Conservation (phyloP, 1,284 basidiomycete genomes). For the Irpex rosettiformis region DNA sequence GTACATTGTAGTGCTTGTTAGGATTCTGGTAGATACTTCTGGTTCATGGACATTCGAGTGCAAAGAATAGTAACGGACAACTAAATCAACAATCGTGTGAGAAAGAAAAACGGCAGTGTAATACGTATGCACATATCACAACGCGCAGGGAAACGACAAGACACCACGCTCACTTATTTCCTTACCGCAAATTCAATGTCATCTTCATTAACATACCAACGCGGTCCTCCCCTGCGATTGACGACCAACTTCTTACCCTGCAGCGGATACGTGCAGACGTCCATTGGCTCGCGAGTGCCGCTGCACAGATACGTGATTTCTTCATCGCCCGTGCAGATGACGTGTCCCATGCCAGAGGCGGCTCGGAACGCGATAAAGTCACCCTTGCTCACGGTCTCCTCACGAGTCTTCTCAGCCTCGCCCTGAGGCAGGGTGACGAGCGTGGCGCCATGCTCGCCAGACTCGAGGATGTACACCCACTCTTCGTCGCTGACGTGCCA, state of each 20-base stretch:
- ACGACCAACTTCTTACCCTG: conserved; percentile 15
- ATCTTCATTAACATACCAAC: not conserved
- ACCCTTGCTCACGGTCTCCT: conserved; percentile 20
- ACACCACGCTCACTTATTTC: not conserved
- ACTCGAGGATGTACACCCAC: conserved; percentile 28
- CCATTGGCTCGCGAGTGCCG: conserved; percentile 22
- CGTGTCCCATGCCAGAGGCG: conserved; percentile 17
- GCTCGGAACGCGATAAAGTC: conserved; percentile 29
- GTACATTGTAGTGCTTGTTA: not conserved
- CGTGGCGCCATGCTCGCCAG: conserved; percentile 18
- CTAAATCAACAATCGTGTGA: not conserved
- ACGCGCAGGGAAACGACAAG: too few species aligned
- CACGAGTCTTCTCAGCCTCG: conserved; percentile 13
- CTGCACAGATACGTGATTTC: conserved; percentile 26
- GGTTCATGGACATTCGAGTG: not conserved
- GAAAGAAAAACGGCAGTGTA: not conserved
- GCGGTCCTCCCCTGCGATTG: conserved; percentile 7
- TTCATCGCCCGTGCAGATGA: conserved; percentile 17
- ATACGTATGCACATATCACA: not conserved
- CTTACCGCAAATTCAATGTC: not conserved
- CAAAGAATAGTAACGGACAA: not conserved
- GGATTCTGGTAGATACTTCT: not conserved
- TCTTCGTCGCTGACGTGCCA: conserved; percentile 28
- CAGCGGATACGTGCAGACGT: conserved; percentile 23
- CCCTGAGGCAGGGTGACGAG: conserved; percentile 18